Conservation (phyloP, 2,329 filamentous ascomycete species). For the Fusarium nisikadoi region DNA sequence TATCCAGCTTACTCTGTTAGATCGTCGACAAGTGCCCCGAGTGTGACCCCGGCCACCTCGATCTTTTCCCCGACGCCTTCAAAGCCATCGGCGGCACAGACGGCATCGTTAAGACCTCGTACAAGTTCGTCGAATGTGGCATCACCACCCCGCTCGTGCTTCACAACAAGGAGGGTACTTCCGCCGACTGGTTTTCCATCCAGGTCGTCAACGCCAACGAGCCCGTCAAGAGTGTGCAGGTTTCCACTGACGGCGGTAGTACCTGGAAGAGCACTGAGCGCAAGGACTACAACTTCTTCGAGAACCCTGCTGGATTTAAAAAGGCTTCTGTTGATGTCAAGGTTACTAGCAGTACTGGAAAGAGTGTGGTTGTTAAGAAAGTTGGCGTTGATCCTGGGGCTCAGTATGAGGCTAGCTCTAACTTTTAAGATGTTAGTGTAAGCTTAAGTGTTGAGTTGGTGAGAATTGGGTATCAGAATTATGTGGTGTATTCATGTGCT, state of each 20-base stretch:
- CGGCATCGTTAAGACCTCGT: conserved; percentile 51
- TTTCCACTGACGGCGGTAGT: conserved; percentile 67
- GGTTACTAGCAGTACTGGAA: conserved; percentile 64
- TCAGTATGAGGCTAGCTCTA: conserved; percentile 46
- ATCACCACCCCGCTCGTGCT: conserved; percentile 56
- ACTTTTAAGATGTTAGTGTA: conserved; percentile 41
- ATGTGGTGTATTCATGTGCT: neutral
- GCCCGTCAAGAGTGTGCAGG: conserved; percentile 65
- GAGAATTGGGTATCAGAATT: neutral
- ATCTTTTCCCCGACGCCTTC: conserved; percentile 58
- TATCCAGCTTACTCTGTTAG: conserved; percentile 36
- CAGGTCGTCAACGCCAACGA: conserved; percentile 73
- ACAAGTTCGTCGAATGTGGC: conserved; percentile 53
- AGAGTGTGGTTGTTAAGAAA: conserved; percentile 60
- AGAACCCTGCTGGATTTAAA: conserved; percentile 67
- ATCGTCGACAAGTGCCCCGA: conserved; percentile 59
- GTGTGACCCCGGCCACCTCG: conserved; percentile 54
- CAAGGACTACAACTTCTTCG: conserved; percentile 69
- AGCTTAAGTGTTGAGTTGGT: no score
- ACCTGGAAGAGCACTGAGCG: conserved; percentile 68
- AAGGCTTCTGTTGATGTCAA: conserved; percentile 63
- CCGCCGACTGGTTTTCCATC: conserved; percentile 55
- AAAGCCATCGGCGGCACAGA: conserved; percentile 50
- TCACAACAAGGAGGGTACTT: conserved; percentile 58
- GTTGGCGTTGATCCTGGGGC: conserved; percentile 55